Conservation (phyloP, 208 protist species). For the Trichomonas gallinae region DNA sequence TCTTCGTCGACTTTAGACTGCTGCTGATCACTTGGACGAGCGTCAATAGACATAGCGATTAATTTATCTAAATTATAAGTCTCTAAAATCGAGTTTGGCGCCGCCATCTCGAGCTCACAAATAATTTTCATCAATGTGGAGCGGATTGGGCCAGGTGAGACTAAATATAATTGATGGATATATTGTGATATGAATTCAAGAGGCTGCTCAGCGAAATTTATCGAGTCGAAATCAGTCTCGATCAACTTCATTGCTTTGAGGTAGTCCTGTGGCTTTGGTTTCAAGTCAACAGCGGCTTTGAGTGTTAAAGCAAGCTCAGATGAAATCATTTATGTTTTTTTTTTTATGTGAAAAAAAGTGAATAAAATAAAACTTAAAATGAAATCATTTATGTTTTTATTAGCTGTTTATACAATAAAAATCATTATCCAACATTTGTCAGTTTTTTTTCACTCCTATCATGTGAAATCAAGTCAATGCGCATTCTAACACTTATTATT, state of each 20-base stretch:
- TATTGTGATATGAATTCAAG: not conserved
- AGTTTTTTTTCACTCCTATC: too few relatives aligned
- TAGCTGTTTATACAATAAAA: too few relatives aligned
- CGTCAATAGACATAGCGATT: not conserved
- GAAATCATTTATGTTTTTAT: too few relatives aligned
- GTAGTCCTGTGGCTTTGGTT: not conserved
- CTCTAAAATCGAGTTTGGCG: not conserved
- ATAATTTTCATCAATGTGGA: not conserved
- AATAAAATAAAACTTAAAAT: too few relatives aligned
- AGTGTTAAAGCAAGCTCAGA: not conserved
- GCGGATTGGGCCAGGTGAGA: not conserved
- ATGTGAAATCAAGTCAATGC: too few relatives aligned
- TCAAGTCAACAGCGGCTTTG: not conserved
- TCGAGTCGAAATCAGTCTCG: not conserved
- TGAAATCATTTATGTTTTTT: not conserved
- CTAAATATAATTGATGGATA: not conserved
- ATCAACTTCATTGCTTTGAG: not conserved
- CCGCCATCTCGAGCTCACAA: not conserved
- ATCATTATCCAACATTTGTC: too few relatives aligned
- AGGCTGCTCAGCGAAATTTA: not conserved
- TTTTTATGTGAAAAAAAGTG: not conserved
- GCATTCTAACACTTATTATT: too few relatives aligned
- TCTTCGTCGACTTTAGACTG: not conserved
- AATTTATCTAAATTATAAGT: conserved; percentile 8
- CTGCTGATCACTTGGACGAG: not conserved